These are phyloP conservation scores for Ophiognomonia clavigignenti-juglandacearum DNA, from an alignment of 2,329 filamentous ascomycete genomes.

Conservation along the genomic window DNA sequence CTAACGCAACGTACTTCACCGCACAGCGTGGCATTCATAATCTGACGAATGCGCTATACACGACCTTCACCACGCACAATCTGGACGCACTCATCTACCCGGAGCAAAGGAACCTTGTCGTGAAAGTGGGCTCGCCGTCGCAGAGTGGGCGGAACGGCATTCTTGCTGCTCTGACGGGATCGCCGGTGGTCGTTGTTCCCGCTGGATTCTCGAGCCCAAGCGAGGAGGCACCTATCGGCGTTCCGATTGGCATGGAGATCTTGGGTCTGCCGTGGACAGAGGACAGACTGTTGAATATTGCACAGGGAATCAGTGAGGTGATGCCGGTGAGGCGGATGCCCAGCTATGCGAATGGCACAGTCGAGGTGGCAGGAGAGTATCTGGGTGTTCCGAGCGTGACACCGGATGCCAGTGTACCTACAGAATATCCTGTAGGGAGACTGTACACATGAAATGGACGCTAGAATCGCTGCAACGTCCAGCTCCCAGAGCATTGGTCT, in stretches of 20 bases:
- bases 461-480: too few species aligned
- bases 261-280: slow-evolving; percentile 54
- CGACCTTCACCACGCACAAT: slow-evolving; percentile 41
- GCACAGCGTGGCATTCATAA: slow-evolving; percentile 43
- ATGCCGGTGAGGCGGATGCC: slow-evolving; percentile 42
- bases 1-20: slow-evolving; percentile 38
- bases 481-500: too few species aligned
- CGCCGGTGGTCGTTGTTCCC: slow-evolving; percentile 41
- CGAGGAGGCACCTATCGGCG: slow-evolving; percentile 46
- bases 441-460: slow-evolving; percentile 17
- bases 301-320: slow-evolving; percentile 43
- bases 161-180: slow-evolving; percentile 34
- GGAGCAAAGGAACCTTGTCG: slow-evolving; percentile 59
- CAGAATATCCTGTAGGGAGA: slow-evolving; percentile 43
- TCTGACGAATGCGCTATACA: slow-evolving; percentile 45
- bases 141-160: slow-evolving; percentile 54
- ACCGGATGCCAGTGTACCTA: slow-evolving; percentile 38
- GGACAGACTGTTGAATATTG: slow-evolving; percentile 46
- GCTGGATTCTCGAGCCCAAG: slow-evolving; percentile 46
- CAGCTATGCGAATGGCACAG: slow-evolving; percentile 10
- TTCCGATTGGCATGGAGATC: slow-evolving; percentile 63
- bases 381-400: slow-evolving; percentile 36
- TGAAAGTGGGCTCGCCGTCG: slow-evolving; percentile 48
- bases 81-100: slow-evolving; percentile 60
- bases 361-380: slow-evolving; percentile 31